Base-by-base conservation (phyloP, 768 basidiomycete species). In the Boletus sensibilis region DNA sequence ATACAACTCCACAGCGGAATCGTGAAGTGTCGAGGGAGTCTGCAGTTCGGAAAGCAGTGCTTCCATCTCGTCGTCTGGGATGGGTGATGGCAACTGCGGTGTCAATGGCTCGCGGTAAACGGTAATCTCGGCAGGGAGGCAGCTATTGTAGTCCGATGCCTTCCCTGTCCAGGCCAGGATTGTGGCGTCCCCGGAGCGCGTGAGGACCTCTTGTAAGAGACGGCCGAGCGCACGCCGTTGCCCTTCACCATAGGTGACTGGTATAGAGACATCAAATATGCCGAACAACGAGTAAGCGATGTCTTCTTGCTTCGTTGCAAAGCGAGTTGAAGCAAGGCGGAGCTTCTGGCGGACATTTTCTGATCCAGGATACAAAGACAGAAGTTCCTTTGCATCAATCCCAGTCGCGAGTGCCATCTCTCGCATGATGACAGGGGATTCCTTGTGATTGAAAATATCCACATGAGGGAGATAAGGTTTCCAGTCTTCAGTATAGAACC, bases 211-310 rank as follows among this genome's bases (percentile, higher is more conserved):
- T 18, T 57, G 46, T 11, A 66, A 45, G 7, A 72, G 60, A 20
- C 70, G 60, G 7, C 61, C 57, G 20, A 70, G 59, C 0, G 69
- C 69, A n/a, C 57, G 54, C 13, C 49, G 38, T 37, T 58, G 50
- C 10, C 68, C 65, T 39, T 69, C 68, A 3, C 70, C 70, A 27
- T 70, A 70, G 6, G 37, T 50, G 29, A 63, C 44, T 4, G 58
- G 58, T 3, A 70, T 50, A 1, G 53, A 45, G 14, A 63, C 58
- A 16, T 65, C 55, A 31, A 70, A 64, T 25, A 70, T 60, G 1
- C 68, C 70, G 39, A 71, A 52, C 20, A 70, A 34, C 1, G 64
- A 69, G 53, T 70, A 70, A 12, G 68, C 65, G 0, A 56, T 53
- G 25, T 70, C 69, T 52, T 70, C 69, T 12, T 52, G 48, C 16